Percentiles rank a stretch among this genome's conserved stretches.
Conservation (phyloP, 352 stramenopile species). For the Globisporangium nunn region DNA sequence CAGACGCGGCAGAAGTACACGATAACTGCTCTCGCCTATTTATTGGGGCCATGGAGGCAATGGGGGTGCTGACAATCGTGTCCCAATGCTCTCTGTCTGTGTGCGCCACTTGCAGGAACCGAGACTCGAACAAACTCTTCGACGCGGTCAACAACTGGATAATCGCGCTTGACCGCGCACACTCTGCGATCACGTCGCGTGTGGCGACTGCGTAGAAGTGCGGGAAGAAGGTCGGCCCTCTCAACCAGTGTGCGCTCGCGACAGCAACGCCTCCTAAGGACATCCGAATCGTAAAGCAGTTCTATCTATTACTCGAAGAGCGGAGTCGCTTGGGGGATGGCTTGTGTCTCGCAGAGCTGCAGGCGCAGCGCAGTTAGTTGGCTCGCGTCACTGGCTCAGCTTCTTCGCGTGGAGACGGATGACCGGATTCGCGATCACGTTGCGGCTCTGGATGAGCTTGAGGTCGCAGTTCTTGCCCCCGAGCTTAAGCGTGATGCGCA, state of each 20-base stretch:
- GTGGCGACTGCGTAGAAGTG: constrained; percentile 12
- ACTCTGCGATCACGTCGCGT: constrained; percentile 36
- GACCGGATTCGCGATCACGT: constrained; percentile 55
- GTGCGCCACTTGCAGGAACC: constrained; percentile 20
- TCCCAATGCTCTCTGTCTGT: neutral
- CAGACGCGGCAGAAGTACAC: constrained; percentile 44
- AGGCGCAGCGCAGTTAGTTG: neutral
- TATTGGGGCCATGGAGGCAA: neutral
- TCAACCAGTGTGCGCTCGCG: neutral
- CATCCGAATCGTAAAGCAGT: constrained; percentile 3
- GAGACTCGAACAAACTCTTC: constrained; percentile 54
- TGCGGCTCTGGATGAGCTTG: constrained; percentile 76
- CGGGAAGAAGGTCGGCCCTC: neutral
- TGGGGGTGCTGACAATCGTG: neutral
- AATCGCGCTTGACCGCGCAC: constrained; percentile 35
- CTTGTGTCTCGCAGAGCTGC: neutral
- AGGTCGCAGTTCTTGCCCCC: constrained; percentile 70
- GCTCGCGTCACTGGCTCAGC: constrained; percentile 12
- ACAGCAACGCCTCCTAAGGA: neutral
- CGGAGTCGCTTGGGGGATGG: neutral
- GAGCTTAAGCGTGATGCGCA: constrained; percentile 54
- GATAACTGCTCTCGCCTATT: neutral
- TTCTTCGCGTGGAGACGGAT: constrained; percentile 41
- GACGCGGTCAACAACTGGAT: constrained; percentile 69
- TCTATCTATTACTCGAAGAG: constrained; percentile 27